Evolutionary conservation across 2,329 filamentous ascomycete genomes (phyloP).

Genomic region (Aspergillus sp.): DNA sequence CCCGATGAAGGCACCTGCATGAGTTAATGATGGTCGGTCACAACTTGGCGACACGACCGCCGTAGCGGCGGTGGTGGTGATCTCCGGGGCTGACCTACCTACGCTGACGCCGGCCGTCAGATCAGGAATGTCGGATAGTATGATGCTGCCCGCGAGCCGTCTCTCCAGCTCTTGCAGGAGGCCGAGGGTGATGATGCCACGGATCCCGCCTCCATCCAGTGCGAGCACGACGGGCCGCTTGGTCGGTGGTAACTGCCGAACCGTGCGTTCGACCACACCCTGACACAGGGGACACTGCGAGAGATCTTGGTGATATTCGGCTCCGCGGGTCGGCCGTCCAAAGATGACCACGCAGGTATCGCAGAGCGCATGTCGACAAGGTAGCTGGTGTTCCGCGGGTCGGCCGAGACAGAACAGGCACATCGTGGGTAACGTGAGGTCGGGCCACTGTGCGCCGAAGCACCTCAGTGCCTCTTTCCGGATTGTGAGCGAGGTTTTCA

Average conservation of each 20-base stretch:
- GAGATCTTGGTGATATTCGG: too few species aligned
- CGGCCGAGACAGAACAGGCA: slow-evolving; percentile 16
- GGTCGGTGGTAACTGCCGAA: slow-evolving; percentile 16
- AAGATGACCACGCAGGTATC: too few species aligned
- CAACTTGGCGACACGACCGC: neutral
- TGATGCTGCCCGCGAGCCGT: slow-evolving; percentile 8
- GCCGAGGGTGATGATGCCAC: slow-evolving; percentile 18
- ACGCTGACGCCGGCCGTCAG: slow-evolving; percentile 16
- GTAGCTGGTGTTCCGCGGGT: too few species aligned
- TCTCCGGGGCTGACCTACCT: slow-evolving; percentile 10
- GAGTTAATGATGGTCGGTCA: neutral
- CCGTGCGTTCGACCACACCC: too few species aligned
- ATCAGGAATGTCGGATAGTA: slow-evolving; percentile 7
- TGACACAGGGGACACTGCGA: too few species aligned
- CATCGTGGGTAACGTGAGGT: neutral
- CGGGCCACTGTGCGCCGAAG: neutral
- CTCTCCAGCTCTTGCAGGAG: slow-evolving; percentile 16
- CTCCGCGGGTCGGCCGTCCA: too few species aligned
- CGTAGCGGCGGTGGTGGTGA: neutral
- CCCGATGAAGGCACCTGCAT: slow-evolving; percentile 14
- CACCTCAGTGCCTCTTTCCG: neutral
- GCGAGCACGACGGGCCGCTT: slow-evolving; percentile 17
- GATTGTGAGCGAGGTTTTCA: neutral
- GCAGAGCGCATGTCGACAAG: too few species aligned
- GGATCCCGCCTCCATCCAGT: slow-evolving; percentile 20